Conservation (phyloP, 768 basidiomycete genomes). For the Lactifluus echinatus region DNA sequence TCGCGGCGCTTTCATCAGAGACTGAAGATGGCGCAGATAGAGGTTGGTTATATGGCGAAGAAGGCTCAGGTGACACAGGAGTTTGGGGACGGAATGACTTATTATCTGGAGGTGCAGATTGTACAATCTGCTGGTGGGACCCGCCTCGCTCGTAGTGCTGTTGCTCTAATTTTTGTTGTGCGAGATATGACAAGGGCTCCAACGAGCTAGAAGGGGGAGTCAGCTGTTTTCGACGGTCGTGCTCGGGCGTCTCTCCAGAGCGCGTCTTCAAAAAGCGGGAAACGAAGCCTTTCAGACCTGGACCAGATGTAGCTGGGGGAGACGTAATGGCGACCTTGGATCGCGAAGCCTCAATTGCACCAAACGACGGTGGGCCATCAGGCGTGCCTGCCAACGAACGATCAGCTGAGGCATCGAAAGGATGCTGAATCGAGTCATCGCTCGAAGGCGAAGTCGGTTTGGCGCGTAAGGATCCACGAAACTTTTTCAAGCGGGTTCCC, state of each 20-base stretch:
- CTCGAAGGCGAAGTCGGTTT: conserved; percentile 39
- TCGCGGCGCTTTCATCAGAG: not conserved
- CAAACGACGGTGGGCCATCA: conserved; percentile 30
- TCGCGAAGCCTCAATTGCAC: conserved; percentile 44
- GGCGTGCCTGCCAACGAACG: conserved; percentile 29
- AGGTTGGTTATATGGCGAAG: not conserved
- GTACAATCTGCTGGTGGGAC: not conserved
- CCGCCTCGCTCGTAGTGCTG: not conserved
- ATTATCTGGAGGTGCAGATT: conserved; percentile 17
- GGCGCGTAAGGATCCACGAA: conserved; percentile 59
- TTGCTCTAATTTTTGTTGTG: conserved; percentile 5
- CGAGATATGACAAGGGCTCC: conserved; percentile 13
- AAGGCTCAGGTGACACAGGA: conserved; percentile 7
- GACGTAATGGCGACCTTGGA: conserved; percentile 48
- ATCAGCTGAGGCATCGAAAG: conserved; percentile 36
- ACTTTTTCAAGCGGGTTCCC: conserved; percentile 62
- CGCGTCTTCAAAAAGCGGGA: conserved; percentile 52
- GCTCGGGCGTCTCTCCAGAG: conserved; percentile 24
- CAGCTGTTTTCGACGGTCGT: conserved; percentile 22
- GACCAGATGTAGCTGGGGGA: conserved; percentile 64
- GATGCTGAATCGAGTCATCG: conserved; percentile 41
- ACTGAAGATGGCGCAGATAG: conserved; percentile 5
- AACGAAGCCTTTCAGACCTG: conserved; percentile 75
- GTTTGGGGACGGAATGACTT: conserved; percentile 15
- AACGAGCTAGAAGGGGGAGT: conserved; percentile 8